Base-by-base conservation (phyloP, 129 eudicot genomes). In the Rutidosis leptorrhynchoides region DNA sequence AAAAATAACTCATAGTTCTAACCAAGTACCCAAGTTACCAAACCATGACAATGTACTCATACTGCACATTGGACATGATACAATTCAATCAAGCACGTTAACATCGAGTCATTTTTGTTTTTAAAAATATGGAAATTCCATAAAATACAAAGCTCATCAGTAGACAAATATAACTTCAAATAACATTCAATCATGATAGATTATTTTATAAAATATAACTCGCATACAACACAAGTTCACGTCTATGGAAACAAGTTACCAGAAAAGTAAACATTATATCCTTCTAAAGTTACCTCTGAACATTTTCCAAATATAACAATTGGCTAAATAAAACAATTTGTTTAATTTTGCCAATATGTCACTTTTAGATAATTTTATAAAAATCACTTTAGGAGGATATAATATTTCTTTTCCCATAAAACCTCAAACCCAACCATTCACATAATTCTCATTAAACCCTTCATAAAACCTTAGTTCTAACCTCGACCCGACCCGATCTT, bases 391-490 rank as follows among this genome's bases (percentile, higher is more conserved):
- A 64, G 78, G 64, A 55, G 68, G 57, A 73, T 73, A 56, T 42
- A 64, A 64, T 20, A 64, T 40, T 54, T 33, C 33, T 27, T 29
- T 40, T 42, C 19, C 58, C 58, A 59, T 60, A 68, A 68, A 20
- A 32, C 56, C 51, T 75, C 35, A 75, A 75, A 69, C 70, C 80
- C 80, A 75, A 75, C 69, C 80, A 75, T 59, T 75, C 25, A 30
- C 68, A 75, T 68, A 59, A 40, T 61, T 75, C 70, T 61, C 75
- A 68, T 46, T 35, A 75, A 67, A 67, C 74, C 74, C 74, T 60
- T 75, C 70, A 75, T 75, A 75, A 51, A 75, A 68, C 80, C 80
- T 68, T 51, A 75, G 74, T 26, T 75, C 74, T 70, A 75, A 48
- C 58, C 80, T 75, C 49, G 74, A 74, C 52, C 75, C 80, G 62